These are phyloP conservation scores for Amaranthus palmeri DNA, from an alignment of 148 eudicot species.

Conservation along the genomic window DNA sequence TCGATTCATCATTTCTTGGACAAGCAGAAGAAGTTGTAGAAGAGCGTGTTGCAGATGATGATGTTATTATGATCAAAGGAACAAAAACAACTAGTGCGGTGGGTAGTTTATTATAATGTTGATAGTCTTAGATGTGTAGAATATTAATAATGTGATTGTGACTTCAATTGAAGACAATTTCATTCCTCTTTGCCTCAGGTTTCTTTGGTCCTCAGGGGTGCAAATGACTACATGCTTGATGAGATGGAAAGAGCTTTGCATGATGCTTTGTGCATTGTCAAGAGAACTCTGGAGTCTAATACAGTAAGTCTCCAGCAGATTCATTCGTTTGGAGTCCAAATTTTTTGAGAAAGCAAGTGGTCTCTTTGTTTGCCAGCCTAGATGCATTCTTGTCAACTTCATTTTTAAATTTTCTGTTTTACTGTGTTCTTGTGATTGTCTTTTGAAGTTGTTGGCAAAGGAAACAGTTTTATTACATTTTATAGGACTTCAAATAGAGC, in stretches of 20 bases:
- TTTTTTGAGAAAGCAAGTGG: no score
- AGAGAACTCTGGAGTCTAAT: conserved; percentile 92
- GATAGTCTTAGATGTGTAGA: background rate
- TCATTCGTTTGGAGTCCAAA: no score
- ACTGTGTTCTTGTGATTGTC: no score
- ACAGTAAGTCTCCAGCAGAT: conserved; percentile 39
- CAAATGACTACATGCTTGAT: conserved; percentile 97
- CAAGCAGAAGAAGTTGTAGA: conserved; percentile 95
- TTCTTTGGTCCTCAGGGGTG: conserved; percentile 84
- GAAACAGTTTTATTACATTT: no score
- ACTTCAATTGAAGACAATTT: background rate
- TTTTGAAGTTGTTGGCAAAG: no score
- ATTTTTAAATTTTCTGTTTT: no score
- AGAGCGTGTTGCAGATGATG: conserved; percentile 96
- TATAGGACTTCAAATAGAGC: no score
- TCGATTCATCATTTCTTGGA: conserved; percentile 87
- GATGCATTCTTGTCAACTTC: no score
- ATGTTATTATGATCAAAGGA: conserved; percentile 91
- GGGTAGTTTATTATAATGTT: conserved; percentile 15
- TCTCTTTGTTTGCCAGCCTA: no score
- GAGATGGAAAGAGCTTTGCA: conserved; percentile 99
- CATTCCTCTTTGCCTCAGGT: conserved; percentile 45
- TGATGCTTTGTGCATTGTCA: conserved; percentile 93
- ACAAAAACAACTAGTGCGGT: conserved; percentile 86
- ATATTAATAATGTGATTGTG: background rate